Evolutionary conservation across 306 rosid genomes (phyloP), one percentile per base, ranked within the genome.

Genomic region (Quercus parvula): DNA sequence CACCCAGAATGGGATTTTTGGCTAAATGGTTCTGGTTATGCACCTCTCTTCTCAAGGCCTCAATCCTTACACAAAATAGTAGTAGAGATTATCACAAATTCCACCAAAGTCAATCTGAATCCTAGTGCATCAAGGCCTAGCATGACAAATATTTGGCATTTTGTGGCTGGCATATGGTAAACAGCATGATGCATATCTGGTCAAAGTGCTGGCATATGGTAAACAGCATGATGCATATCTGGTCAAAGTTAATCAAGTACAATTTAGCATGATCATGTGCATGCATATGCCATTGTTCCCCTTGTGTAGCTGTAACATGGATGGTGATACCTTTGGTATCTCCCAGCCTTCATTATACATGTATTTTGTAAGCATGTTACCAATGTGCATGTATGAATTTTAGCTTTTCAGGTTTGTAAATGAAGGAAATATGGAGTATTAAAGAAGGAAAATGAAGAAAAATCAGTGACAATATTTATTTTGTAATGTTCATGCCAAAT

Each of bases 11-110:
- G 86, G 76, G 94, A 90, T 66, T 90, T 93, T 75, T 80, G 84
- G 55, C 75, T 93, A 61, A 96, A 96, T 78, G 93, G 93, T 11
- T 94, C 98, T 4, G 98, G 93, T 85, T 96, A 96, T 84, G 88
- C 98, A 6, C 98, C 98, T 3, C 91, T 93, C 78, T 96, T 93
- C 93, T 96, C 99, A 35, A 96, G 88, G 84, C 98, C 98, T 78
- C 99, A 96, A 86, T 97, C 98, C 62, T 80, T 91, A 44, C 96
- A 93, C 90, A 96, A 91, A 87, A 82, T 91, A 31, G 78, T 96
- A 73, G 84, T 90, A 70, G 98, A 96, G 85, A 90, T 96, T 96
- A 81, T 90, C 99, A 70, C 86, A 66, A 82, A 81, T 88, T 30
- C 31, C 56, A 56, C 86, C 84, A 38, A 58, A 68, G 54, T 12